Conservation (phyloP, 176 grass and related monocot genomes). For the Carex scoparia region DNA sequence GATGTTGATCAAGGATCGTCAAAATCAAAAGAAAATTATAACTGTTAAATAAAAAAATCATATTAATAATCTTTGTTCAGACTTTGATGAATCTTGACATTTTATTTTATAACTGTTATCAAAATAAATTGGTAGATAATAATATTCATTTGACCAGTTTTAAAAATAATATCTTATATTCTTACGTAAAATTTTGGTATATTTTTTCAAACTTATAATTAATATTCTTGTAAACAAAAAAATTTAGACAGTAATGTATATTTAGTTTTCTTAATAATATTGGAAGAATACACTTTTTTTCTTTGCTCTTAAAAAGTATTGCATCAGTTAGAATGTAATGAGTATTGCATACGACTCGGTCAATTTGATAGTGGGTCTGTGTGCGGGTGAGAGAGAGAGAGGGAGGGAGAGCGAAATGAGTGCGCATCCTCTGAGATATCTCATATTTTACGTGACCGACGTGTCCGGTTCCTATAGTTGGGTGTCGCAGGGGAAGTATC, state of each 20-base stretch:
- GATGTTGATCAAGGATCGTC: background rate
- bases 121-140: background rate
- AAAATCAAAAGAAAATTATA: background rate
- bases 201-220: background rate
- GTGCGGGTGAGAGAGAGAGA: background rate
- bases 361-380: background rate
- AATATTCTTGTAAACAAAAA: background rate
- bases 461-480: too few species aligned
- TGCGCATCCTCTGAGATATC: too few species aligned
- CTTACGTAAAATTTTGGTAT: background rate
- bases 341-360: too few species aligned
- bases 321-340: background rate
- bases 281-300: background rate
- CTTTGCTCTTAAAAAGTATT: background rate
- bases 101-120: background rate
- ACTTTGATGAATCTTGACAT: background rate
- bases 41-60: background rate
- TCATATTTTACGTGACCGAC: too few species aligned
- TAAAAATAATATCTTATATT: background rate
- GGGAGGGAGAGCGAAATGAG: background rate
- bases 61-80: background rate
- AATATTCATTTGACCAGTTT: background rate
- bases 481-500: too few species aligned
- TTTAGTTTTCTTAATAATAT: background rate
- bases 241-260: background rate